Evolutionary conservation across 2,329 filamentous ascomycete genomes (phyloP).

Genomic region (Diplodia seriata): DNA sequence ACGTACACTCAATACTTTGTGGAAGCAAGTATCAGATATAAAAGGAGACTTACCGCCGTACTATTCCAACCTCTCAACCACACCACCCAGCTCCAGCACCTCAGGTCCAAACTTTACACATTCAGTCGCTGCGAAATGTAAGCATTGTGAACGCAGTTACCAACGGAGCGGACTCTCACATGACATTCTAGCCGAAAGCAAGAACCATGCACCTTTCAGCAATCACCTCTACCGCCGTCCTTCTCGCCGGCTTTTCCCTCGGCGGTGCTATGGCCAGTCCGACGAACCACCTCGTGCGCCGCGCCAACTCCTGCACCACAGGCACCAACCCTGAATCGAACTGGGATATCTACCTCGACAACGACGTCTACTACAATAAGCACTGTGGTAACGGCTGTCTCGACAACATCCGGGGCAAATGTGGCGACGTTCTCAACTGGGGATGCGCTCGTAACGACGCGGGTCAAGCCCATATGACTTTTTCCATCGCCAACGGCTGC

Average conservation of each 20-base stretch:
- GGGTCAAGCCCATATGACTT: not conserved
- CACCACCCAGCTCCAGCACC: too few relatives aligned
- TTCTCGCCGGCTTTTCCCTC: not conserved
- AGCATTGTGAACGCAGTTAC: too few relatives aligned
- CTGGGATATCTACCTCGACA: slow-evolving; percentile 3
- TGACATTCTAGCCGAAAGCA: too few relatives aligned
- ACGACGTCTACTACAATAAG: not conserved
- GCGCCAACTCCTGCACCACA: not conserved
- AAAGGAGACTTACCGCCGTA: too few relatives aligned
- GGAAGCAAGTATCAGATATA: too few relatives aligned
- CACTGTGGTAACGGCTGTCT: slow-evolving; percentile 17
- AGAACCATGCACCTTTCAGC: not conserved
- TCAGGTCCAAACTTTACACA: too few relatives aligned
- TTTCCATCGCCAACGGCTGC: not conserved
- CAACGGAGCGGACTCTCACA: too few relatives aligned
- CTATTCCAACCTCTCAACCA: too few relatives aligned
- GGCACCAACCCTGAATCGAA: not conserved
- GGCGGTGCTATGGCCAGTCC: not conserved
- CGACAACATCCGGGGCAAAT: slow-evolving; percentile 17
- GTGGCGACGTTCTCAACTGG: slow-evolving; percentile 4
- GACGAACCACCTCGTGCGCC: not conserved
- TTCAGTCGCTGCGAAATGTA: too few relatives aligned
- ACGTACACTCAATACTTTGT: too few relatives aligned
- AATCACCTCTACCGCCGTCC: not conserved
- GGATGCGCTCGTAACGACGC: not conserved